These are phyloP conservation scores for Sarcodon sp. DNA, from an alignment of 768 basidiomycete genomes.

Conservation along the genomic window DNA sequence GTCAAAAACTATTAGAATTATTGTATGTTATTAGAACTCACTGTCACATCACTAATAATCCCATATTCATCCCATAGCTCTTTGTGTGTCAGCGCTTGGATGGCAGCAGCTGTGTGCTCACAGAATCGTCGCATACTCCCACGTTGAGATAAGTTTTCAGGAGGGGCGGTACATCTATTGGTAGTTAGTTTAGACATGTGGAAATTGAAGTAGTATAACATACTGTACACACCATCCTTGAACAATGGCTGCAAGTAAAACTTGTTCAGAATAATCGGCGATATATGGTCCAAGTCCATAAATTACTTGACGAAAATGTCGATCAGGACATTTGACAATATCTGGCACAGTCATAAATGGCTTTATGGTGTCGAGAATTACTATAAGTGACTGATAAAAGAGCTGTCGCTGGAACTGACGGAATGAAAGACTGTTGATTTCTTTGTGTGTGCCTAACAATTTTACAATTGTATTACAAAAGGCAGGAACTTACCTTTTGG, in stretches of 20 bases:
- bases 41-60: conserved; percentile 17
- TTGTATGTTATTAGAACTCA: conserved; percentile 7
- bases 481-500: conserved; percentile 9
- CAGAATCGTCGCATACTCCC: too few relatives aligned
- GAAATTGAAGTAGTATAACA: too few relatives aligned
- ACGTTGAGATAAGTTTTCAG: too few relatives aligned
- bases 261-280: conserved; percentile 12
- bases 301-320: conserved; percentile 7
- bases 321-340: conserved; percentile 6
- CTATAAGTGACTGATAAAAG: conserved; percentile 3
- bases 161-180: too few relatives aligned
- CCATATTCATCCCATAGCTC: conserved; percentile 22
- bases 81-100: not conserved
- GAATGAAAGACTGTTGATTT: conserved; percentile 3
- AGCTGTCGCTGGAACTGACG: conserved; percentile 9
- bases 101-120: not conserved
- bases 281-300: conserved; percentile 11
- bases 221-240: conserved; percentile 6
- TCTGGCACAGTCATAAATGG: conserved; percentile 6
- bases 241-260: conserved; percentile 6
- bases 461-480: not conserved
- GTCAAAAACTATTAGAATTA: not conserved
- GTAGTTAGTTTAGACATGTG: too few relatives aligned
- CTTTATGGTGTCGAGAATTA: conserved; percentile 2
- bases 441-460: conserved; percentile 2